Base-by-base conservation (phyloP, 148 eudicot species). In the Silene conica region DNA sequence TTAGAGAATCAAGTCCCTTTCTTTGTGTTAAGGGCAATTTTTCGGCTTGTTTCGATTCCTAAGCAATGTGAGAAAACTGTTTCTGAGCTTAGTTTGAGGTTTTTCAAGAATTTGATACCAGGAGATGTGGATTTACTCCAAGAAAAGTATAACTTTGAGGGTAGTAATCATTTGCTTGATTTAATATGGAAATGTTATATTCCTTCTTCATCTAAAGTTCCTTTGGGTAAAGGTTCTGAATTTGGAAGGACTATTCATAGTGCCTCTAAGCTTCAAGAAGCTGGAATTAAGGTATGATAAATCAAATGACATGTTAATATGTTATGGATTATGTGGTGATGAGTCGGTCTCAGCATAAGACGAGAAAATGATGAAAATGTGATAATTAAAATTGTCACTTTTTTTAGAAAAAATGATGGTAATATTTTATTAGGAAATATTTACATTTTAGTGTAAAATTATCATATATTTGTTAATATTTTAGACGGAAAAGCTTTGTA, bases 1-100 rank as follows among this genome's bases (percentile, higher is more conserved):
- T 85, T 85, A 4, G 89, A 89, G 64, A 89, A 89, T 48, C 93
- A 89, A 62, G 73, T 89, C 8, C 93, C 93, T 0, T 89, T 87
- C 55, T 85, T 85, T 23, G 64, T 87, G 20, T 72, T 89, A 26
- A 69, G 82, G 1, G 71, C 74, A 11, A 69, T 89, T 16, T 89
- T 75, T 65, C 50, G 56, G 69, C 55, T 85, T 5, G 84, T 87
- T 8, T 84, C 85, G 6, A 60, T 84, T 57, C 87, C 86, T 0
- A 70, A 69, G 48, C 71, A 81, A 62, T 74, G 81, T 46, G 66
- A 34, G 0, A 41, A 45, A 14, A 73, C 87, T 11, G 72, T 89
- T 23, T 66, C 72, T 0, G 83, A 82, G 62, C 86, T 89, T 16
- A 72, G 85, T 67, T 82, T 87, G 50, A 48, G 74, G 34, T 87